Evolutionary conservation across 345 rosid genomes (phyloP).

Genomic region (Angophora floribunda): DNA sequence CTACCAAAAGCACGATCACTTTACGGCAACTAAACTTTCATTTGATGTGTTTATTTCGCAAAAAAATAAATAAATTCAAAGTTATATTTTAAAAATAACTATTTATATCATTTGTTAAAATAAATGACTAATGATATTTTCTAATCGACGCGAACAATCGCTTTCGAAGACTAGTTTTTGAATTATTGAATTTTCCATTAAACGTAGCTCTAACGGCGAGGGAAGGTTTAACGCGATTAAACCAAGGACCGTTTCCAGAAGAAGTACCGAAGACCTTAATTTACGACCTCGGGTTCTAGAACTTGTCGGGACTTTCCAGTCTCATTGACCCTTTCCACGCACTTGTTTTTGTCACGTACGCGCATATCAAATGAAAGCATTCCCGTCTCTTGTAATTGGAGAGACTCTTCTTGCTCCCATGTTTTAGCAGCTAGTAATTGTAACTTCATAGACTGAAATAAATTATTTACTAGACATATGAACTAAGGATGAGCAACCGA

Average conservation of each 20-base stretch:
- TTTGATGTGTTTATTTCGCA: fast-evolving
- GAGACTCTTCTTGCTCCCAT: background rate
- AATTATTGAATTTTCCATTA: background rate
- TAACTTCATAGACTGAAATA: background rate
- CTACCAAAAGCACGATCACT: background rate
- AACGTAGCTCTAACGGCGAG: background rate
- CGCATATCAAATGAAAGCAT: background rate
- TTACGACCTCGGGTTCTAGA: background rate
- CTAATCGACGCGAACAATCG: too few species aligned
- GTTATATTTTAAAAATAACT: background rate
- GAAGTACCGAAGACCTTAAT: background rate
- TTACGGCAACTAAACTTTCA: background rate
- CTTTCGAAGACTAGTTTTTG: background rate
- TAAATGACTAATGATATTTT: fast-evolving
- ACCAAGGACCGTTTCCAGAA: background rate
- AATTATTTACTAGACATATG: background rate
- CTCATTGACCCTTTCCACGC: background rate
- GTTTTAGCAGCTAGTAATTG: background rate
- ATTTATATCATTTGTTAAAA: fast-evolving
- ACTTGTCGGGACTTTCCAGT: background rate
- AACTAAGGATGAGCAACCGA: background rate
- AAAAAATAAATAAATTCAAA: background rate
- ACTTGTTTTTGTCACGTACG: background rate
- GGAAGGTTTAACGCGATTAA: background rate
- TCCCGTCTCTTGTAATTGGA: background rate